A percentile compares a stretch with the other conserved stretches of the same genome.
Evolutionary conservation across 1,284 basidiomycete genomes (phyloP).

Genomic region (Ustilago bromivora): DNA sequence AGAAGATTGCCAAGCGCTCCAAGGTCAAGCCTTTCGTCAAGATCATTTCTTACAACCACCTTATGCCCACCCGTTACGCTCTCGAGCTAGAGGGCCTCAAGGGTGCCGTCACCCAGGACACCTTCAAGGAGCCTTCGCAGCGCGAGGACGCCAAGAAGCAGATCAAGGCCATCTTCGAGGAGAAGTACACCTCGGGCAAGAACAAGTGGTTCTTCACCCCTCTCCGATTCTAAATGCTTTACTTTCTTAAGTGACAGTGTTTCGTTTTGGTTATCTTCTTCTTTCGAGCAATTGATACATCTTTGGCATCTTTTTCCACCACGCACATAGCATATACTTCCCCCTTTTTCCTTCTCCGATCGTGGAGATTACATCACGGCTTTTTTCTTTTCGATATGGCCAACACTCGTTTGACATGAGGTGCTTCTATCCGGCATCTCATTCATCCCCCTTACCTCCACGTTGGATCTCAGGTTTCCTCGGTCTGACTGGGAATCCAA

Average conservation of each 20-base stretch:
- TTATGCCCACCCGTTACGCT: constrained; percentile 70
- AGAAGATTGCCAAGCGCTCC: constrained; percentile 69
- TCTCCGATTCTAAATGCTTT: constrained; percentile 64
- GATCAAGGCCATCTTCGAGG: constrained; percentile 69
- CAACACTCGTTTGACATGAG: not conserved
- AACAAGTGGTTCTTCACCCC: constrained; percentile 70
- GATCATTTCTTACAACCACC: constrained; percentile 70
- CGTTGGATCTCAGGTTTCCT: constrained; percentile 31
- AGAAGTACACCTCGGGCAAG: constrained; percentile 69
- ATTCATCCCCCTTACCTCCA: constrained; percentile 2
- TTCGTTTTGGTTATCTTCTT: constrained; percentile 16
- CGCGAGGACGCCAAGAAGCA: constrained; percentile 69
- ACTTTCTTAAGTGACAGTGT: not conserved
- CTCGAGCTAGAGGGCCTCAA: constrained; percentile 70
- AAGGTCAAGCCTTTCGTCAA: constrained; percentile 70
- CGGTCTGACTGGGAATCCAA: constrained; percentile 28
- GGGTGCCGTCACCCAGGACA: constrained; percentile 66
- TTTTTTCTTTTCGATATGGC: not conserved
- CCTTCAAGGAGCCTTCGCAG: constrained; percentile 69
- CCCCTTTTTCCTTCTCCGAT: not conserved
- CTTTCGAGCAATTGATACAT: not conserved
- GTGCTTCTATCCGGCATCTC: not conserved
- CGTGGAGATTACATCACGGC: not conserved
- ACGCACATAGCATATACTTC: constrained; percentile 19
- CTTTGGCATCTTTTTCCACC: constrained; percentile 15